Percentiles rank a stretch among this genome's conserved stretches.
Evolutionary conservation across 2,329 filamentous ascomycete genomes (phyloP).

Genomic region (Xylariaceae sp.): DNA sequence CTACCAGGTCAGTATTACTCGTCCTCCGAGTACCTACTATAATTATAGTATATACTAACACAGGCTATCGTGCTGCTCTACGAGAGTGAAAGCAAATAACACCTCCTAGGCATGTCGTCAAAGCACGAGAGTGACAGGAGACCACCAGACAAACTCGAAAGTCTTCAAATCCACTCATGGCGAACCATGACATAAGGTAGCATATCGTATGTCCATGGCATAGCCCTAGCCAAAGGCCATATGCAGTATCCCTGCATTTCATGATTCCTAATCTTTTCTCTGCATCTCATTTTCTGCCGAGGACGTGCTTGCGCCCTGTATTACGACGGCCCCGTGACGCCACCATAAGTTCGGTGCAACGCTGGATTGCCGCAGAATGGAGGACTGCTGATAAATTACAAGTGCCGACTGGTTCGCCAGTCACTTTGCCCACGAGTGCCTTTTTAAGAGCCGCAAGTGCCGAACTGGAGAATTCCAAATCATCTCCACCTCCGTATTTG

Average conservation of each 20-base stretch:
- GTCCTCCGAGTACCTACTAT: not conserved
- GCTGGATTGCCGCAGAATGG: not conserved
- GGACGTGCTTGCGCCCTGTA: not conserved
- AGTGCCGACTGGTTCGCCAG: too few species aligned
- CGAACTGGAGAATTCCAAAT: too few species aligned
- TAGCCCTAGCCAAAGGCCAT: not conserved
- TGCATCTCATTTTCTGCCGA: not conserved
- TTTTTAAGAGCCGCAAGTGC: too few species aligned
- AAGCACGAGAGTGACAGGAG: not conserved
- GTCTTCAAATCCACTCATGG: not conserved
- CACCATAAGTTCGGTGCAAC: not conserved
- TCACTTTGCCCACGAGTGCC: too few species aligned
- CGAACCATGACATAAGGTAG: not conserved
- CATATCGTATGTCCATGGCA: not conserved
- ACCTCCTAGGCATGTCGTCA: not conserved
- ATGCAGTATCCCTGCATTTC: not conserved
- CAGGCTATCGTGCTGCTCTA: too few species aligned
- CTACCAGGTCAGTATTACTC: too few species aligned
- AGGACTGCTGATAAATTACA: too few species aligned
- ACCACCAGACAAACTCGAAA: not conserved
- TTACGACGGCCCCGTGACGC: not conserved
- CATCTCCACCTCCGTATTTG: too few species aligned
- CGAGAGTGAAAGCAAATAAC: not conserved
- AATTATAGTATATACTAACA: too few species aligned
- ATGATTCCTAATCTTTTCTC: not conserved